Evolutionary conservation across 768 basidiomycete species (phyloP), one percentile per base, ranked within the genome.

Genomic region (Dendrothele bispora): DNA sequence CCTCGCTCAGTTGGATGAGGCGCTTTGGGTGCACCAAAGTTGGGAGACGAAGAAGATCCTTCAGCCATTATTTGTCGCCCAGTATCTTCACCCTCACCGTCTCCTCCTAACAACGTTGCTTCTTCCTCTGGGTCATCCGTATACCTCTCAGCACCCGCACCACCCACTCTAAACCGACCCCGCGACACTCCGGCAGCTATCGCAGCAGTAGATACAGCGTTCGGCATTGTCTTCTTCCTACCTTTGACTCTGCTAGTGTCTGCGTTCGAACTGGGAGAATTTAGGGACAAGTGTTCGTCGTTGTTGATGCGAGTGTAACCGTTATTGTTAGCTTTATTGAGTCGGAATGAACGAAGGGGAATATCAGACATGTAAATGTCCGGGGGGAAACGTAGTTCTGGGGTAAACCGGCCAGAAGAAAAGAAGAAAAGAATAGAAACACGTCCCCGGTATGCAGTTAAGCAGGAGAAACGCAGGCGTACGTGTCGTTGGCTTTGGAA

Each of bases 321-420:
- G 64, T 70, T 72, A 51, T 25, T 20, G 15, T 47, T 47, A 27
- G 70, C 55, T 57, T 71, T 75, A 54, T 72, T 73, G 66, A 74
- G 71, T 76, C 78, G 68, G 60, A 86, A 70, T 57, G 73, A 72
- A 57, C 72, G 79, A 46, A 88, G 69, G n/a, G 84, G 85, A 65
- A 87, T 88, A 70, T 86, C 85, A 65, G 84, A 78, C 82, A 84
- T 84, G 64, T 55, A 63, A 30, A 22, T n/a, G n/a, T n/a, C n/a
- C 18, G 30, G n/a, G 25, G 26, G 17, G 3, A 25, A 49, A 39
- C 39, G 28, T 46, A 21, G 38, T 44, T 26, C 44, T 34, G 5
- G 37, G 39, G 27, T 53, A 56, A 20, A 42, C 28, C 7, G n/a
- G n/a, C n/a, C n/a, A n/a, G n/a, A n/a, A n/a, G n/a, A n/a, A n/a